phyloP scores from a whole-genome alignment of 1,284 basidiomycete species.

The Fomitopsis betulina region DNA sequence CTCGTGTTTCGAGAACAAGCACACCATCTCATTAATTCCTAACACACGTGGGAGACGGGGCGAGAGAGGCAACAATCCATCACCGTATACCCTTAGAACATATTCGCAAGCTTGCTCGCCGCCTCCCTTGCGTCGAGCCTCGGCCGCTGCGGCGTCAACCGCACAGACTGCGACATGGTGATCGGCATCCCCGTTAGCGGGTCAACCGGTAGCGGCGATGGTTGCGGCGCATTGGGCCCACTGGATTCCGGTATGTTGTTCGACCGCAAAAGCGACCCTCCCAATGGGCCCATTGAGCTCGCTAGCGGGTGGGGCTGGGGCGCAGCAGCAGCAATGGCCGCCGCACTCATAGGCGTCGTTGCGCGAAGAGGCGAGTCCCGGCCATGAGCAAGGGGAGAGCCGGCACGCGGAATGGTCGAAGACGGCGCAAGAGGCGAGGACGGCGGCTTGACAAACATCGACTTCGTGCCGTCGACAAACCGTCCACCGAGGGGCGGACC shows the following conservation, averaged over 20 bases:
- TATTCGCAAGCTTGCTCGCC: constrained; percentile 84
- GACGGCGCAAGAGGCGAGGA: constrained; percentile 32
- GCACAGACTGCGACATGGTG: constrained; percentile 63
- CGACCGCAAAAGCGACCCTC: constrained; percentile 3
- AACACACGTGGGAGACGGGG: neutral
- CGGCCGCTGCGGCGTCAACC: constrained; percentile 60
- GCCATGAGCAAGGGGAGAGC: constrained; percentile 11
- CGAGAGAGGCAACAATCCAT: neutral
- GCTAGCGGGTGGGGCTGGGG: constrained; percentile 16
- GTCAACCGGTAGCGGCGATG: constrained; percentile 40
- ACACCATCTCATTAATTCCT: neutral
- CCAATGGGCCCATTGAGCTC: constrained; percentile 11
- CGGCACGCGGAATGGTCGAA: constrained; percentile 8
- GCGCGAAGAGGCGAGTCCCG: constrained; percentile 19
- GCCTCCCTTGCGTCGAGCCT: constrained; percentile 76
- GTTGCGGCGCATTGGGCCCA: constrained; percentile 15
- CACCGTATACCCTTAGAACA: constrained; percentile 50
- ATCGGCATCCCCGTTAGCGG: constrained; percentile 55
- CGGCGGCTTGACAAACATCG: constrained; percentile 61
- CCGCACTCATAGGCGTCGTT: constrained; percentile 4
- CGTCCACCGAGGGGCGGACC: constrained; percentile 58
- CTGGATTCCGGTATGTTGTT: constrained; percentile 10
- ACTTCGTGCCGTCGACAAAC: constrained; percentile 67
- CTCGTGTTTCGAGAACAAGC: neutral
- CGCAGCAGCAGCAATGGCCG: constrained; percentile 1